Evolutionary conservation across 176 grass and related monocot species (phyloP), one percentile per base, ranked within the genome.

Genomic region (Phoenix dactylifera): DNA sequence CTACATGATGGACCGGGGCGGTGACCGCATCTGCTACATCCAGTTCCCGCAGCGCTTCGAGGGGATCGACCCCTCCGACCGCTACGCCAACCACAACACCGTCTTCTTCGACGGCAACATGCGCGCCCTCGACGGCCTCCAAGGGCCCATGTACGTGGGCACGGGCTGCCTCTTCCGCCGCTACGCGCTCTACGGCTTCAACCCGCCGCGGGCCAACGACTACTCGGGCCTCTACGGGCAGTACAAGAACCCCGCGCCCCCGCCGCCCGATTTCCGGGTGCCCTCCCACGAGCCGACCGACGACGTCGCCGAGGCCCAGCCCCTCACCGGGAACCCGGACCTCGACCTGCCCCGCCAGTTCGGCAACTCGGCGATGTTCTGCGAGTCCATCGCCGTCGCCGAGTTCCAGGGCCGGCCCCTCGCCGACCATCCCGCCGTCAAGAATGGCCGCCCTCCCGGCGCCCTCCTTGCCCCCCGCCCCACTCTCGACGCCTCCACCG

Each of bases 1-100:
- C 80, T 90, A 90, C 80, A 90, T 95, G 91, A 79, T 95, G 57
- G 91, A 95, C 75, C 86, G 90, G 61, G 82, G 86, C 20, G 86
- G 91, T 56, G 80, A 87, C 59, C 83, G 86, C 59, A 80, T 95
- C 59, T 87, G 83, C 71, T 95, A 90, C 74, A 80, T 83, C 50
- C 80, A 83, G 51, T 83, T 83, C 70, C 80, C 80, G 60, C 80
- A 83, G 75, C 63, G 80, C 28, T 83, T 83, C 58, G 80, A 83
- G 71, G 80, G 80, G 52, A 83, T 83, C 63, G 80, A 83, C 56
- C 80, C 80, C 63, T 83, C 80, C 32, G 80, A 83, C 20, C 80
- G 80, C 26, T 83, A 83, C 65, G 80, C 80, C 28, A 83, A 83
- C 55, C 80, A 83, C 57, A 83, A 83, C 63, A 90, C 86, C 60